Conservation (phyloP, 768 basidiomycete species). For the Mrakia frigida region DNA sequence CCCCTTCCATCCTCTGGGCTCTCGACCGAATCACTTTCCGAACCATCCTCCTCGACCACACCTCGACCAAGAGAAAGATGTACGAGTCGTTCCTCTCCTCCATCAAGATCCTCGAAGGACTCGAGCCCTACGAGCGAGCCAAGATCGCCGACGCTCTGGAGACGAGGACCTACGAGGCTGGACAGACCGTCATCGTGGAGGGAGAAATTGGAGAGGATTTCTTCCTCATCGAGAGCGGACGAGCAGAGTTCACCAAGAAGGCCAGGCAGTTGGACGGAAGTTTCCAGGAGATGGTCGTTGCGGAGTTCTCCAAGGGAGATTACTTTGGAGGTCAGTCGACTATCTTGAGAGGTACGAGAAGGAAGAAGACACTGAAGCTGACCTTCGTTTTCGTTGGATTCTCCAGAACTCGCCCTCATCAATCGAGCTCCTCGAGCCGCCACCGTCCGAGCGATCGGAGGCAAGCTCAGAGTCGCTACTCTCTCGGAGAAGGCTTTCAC, state of each 20-base stretch:
- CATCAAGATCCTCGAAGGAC: constrained; percentile 76
- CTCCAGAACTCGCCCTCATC: constrained; percentile 78
- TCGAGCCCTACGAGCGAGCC: constrained; percentile 82
- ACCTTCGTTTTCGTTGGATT: neutral
- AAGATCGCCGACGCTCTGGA: constrained; percentile 96
- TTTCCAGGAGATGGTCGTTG: constrained; percentile 63
- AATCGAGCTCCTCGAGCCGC: constrained; percentile 86
- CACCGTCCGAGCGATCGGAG: constrained; percentile 71
- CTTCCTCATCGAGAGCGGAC: constrained; percentile 94
- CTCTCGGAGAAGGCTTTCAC: constrained; percentile 91
- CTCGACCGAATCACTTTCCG: constrained; percentile 97
- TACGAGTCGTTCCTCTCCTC: constrained; percentile 94
- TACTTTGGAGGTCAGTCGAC: constrained; percentile 87
- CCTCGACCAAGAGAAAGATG: constrained; percentile 84
- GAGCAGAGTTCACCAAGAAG: constrained; percentile 77
- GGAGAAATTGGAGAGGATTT: constrained; percentile 96
- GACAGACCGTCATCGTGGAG: constrained; percentile 79
- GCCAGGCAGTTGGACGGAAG: constrained; percentile 58
- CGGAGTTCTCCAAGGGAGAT: constrained; percentile 77
- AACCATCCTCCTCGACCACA: constrained; percentile 90
- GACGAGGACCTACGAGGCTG: constrained; percentile 72
- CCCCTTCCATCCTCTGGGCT: constrained; percentile 81
- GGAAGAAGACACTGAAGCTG: neutral
- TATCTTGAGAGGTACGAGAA: neutral
- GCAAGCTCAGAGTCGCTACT: constrained; percentile 83